Conservation (phyloP, 352 stramenopile genomes). For the Halophytophthora polymorphica region DNA sequence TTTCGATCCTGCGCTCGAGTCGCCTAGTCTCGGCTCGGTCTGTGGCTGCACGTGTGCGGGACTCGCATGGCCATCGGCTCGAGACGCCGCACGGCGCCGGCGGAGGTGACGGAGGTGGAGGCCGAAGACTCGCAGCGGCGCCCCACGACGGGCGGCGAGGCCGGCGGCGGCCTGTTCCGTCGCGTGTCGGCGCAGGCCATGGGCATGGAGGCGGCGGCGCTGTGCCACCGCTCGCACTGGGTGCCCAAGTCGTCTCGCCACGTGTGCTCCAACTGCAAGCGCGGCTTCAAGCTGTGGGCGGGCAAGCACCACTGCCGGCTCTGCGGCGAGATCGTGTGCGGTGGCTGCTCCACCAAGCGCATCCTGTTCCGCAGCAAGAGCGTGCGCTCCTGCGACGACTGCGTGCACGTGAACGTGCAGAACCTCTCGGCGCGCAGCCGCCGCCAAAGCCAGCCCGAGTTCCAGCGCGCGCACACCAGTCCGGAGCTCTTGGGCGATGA, state of each 20-base stretch:
- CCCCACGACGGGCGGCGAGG: slow-evolving; percentile 3
- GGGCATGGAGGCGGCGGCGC: slow-evolving; percentile 59
- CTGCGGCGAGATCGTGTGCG: slow-evolving; percentile 76
- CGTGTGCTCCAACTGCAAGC: slow-evolving; percentile 63
- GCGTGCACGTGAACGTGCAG: slow-evolving; percentile 59
- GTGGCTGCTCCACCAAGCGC: slow-evolving; percentile 65
- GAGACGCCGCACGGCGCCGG: too few relatives aligned
- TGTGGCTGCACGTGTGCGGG: too few relatives aligned
- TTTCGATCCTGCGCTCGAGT: too few relatives aligned
- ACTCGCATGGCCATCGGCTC: too few relatives aligned
- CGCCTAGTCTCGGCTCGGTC: too few relatives aligned
- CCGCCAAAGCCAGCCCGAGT: slow-evolving; percentile 35
- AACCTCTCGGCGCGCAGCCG: slow-evolving; percentile 39
- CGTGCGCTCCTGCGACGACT: slow-evolving; percentile 75
- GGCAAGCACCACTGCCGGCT: slow-evolving; percentile 79
- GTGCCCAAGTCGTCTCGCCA: slow-evolving; percentile 68
- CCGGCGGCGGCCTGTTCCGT: slow-evolving; percentile 34
- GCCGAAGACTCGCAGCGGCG: slow-evolving; percentile 8
- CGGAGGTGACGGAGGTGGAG: not conserved
- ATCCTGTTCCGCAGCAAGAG: slow-evolving; percentile 73
- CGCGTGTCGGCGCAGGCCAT: slow-evolving; percentile 62
- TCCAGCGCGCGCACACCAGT: slow-evolving; percentile 21
- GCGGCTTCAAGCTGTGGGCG: slow-evolving; percentile 54
- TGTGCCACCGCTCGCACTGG: slow-evolving; percentile 75
- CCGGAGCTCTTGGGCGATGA: slow-evolving; percentile 11